phyloP scores from a whole-genome alignment of 768 basidiomycete genomes.

The Cystofilobasidium capitatum region DNA sequence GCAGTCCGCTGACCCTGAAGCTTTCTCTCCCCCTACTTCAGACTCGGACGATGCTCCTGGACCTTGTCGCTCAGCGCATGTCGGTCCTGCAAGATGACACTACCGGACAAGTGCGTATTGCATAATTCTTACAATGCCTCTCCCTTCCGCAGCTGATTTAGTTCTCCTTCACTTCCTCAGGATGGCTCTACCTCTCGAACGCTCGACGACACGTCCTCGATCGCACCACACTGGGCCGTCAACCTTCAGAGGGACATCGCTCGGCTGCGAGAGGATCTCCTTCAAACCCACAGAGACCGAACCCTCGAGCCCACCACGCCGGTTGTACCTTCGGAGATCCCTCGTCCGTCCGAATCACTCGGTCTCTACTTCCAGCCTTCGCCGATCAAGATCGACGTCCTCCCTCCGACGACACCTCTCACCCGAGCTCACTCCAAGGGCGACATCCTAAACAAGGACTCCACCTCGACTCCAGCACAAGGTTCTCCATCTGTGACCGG shows the following conservation, averaged over 20 bases:
- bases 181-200: no score
- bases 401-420: background rate
- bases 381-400: background rate
- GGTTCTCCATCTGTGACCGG: background rate
- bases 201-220: background rate
- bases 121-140: background rate
- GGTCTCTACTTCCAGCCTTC: no score
- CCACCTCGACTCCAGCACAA: no score
- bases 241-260: background rate
- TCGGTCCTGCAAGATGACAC: background rate
- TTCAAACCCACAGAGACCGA: background rate
- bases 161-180: no score
- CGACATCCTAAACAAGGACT: background rate
- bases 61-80: background rate
- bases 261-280: background rate
- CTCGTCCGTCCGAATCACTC: no score
- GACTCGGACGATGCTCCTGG: background rate
- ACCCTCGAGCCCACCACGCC: background rate
- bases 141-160: no score
- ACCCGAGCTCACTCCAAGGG: no score
- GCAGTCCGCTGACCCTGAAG: background rate
- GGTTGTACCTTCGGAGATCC: no score
- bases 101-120: background rate
- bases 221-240: background rate
- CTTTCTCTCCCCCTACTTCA: no score